Conservation (phyloP, 2,329 filamentous ascomycete species). For the Penicillium sp. region DNA sequence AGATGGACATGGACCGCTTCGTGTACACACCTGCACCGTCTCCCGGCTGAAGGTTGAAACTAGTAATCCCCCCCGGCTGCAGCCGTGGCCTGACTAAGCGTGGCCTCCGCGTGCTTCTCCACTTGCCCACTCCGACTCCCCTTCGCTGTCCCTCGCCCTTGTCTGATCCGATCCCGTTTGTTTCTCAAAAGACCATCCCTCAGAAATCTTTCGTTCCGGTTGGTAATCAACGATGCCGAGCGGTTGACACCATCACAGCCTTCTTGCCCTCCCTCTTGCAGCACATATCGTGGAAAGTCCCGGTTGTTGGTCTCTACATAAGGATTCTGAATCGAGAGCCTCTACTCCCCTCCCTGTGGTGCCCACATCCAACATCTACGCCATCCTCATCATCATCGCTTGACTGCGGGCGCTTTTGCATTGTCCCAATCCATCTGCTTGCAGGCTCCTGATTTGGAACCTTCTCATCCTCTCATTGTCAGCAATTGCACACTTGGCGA, state of each 20-base stretch:
- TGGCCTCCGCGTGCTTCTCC: constrained; percentile 18
- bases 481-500: constrained; percentile 1
- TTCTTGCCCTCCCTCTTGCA: constrained; percentile 11
- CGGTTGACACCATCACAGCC: constrained; percentile 15
- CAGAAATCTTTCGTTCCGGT: constrained; percentile 5
- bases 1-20: no score
- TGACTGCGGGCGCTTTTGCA: constrained; percentile 8
- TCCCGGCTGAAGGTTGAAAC: neutral
- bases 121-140: constrained; percentile 12
- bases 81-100: constrained; percentile 16
- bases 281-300: constrained; percentile 15
- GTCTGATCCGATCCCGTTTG: constrained; percentile 8
- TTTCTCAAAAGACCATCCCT: constrained; percentile 1
- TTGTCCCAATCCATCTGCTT: constrained; percentile 11
- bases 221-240: constrained; percentile 11
- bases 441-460: constrained; percentile 6
- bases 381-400: constrained; percentile 15
- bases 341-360: constrained; percentile 10
- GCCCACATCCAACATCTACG: neutral
- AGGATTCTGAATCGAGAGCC: constrained; percentile 3
- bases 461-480: constrained; percentile 1
- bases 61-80: neutral
- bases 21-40: no score
- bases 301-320: constrained; percentile 8
- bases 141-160: constrained; percentile 13